Base-by-base conservation (phyloP, 768 basidiomycete genomes). In the Agaricus subrufescens region DNA sequence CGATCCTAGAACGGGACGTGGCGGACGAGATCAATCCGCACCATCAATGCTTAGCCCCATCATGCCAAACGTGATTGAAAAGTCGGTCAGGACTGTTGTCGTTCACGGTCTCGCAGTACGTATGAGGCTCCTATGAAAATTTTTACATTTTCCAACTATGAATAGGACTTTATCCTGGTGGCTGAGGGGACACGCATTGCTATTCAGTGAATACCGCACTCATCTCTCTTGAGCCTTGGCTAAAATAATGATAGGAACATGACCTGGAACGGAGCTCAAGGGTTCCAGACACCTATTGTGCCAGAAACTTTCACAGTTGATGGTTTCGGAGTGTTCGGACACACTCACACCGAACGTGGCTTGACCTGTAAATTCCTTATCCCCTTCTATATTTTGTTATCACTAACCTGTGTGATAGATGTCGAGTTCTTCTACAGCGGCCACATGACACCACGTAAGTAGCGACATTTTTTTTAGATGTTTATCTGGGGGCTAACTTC, bases 21-120 rank as follows among this genome's bases (percentile, higher is more conserved):
- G 48, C 40, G 42, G 46, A 85, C 86, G 0, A 75, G 86, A 12
- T 76, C 80, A 0, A 75, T 89, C 54, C 79, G 75, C 4, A 84
- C 89, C 2, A 73, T 91, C 55, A 3, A 56, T 56, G 55, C 55
- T 78, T 47, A 72, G 85, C 51, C 78, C 75, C 0, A 80, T 89
- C 30, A 83, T 89, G 7, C 87, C 89, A 7, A 84, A 74, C 60
- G 87, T 88, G 54, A 90, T 91, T 52, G 86, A 89, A 69, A 89
- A 87, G 74, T 89, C 75, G 65, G 72, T 80, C 52, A 75, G 86
- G 51, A 79, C 76, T 1, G 85, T 90, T 9, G 84, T 91, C 51
- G 75, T 83, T 4, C 88, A 91, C 50, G 89, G 89, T 0, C 71
- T 89, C 48, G 85, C 81, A 43, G 82, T 83, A 4, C 85, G 89